Percentiles rank a stretch among this genome's conserved stretches.
phyloP scores from a whole-genome alignment of 495 filamentous ascomycete genomes.

The Trichoderma erinaceum region DNA sequence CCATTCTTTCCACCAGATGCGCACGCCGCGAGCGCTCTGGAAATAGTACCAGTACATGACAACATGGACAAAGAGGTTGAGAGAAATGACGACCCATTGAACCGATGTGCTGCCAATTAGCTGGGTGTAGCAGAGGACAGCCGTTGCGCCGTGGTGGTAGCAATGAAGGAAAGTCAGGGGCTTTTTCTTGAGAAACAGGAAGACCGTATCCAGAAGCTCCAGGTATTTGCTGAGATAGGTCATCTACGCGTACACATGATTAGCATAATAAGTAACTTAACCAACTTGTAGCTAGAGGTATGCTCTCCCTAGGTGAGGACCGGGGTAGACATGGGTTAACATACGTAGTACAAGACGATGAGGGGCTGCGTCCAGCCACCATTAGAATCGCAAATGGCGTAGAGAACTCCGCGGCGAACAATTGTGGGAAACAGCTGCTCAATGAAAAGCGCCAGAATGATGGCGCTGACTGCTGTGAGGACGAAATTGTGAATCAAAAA shows the following conservation, averaged over 20 bases:
- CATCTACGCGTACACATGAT: conserved; percentile 42
- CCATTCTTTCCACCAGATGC: conserved; percentile 89
- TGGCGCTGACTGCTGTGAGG: conserved; percentile 62
- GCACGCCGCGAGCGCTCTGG: conserved; percentile 73
- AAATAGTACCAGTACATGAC: conserved; percentile 65
- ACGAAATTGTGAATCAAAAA: conserved; percentile 80
- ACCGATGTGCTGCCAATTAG: conserved; percentile 70
- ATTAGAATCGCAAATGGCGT: conserved; percentile 59
- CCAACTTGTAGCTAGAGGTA: too few relatives aligned
- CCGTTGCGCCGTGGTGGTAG: conserved; percentile 80
- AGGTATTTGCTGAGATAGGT: conserved; percentile 62
- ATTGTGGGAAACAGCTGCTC: conserved; percentile 68
- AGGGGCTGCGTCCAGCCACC: conserved; percentile 77
- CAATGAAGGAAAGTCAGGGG: conserved; percentile 81
- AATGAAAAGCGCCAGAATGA: conserved; percentile 61
- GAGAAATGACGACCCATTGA: conserved; percentile 68
- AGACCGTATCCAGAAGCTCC: conserved; percentile 73
- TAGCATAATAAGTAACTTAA: conserved; percentile 32
- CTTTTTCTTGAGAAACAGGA: conserved; percentile 84
- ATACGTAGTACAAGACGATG: conserved; percentile 72
- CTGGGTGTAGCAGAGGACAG: conserved; percentile 80
- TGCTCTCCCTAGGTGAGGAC: background rate
- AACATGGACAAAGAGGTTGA: conserved; percentile 61
- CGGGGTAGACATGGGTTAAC: background rate
- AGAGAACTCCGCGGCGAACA: conserved; percentile 61